Conservation (phyloP, 2,329 filamentous ascomycete genomes). For the Chalaropsis thielavioides region DNA sequence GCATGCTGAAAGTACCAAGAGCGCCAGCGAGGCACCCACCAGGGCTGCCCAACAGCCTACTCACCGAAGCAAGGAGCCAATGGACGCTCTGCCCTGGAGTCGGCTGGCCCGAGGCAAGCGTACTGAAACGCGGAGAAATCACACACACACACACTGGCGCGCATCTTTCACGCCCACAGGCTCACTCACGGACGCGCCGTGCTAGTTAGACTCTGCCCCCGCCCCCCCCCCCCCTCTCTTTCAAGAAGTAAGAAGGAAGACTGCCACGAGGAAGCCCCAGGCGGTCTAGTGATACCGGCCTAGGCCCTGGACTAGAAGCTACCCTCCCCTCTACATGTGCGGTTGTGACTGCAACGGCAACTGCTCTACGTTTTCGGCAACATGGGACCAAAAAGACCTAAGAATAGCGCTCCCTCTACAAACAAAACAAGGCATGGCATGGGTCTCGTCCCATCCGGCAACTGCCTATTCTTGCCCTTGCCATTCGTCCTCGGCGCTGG, state of each 20-base stretch:
- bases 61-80: neutral
- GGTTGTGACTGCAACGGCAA: neutral
- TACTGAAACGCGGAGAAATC: slow-evolving; percentile 5
- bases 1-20: neutral
- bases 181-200: neutral
- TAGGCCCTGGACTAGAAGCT: too few relatives aligned
- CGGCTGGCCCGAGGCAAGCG: neutral
- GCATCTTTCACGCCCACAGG: too few relatives aligned
- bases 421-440: neutral
- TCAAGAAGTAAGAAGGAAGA: too few relatives aligned
- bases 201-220: neutral
- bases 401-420: neutral
- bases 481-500: neutral
- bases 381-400: neutral
- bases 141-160: neutral
- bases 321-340: too few relatives aligned
- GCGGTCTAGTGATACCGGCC: too few relatives aligned
- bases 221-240: too few relatives aligned
- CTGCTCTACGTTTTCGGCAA: neutral
- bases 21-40: neutral
- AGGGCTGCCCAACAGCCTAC: neutral
- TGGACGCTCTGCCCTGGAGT: neutral
- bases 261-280: neutral
- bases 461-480: neutral
- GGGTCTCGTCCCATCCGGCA: neutral